Conservation (phyloP, 768 basidiomycete species). For the Phylloporus sp. region DNA sequence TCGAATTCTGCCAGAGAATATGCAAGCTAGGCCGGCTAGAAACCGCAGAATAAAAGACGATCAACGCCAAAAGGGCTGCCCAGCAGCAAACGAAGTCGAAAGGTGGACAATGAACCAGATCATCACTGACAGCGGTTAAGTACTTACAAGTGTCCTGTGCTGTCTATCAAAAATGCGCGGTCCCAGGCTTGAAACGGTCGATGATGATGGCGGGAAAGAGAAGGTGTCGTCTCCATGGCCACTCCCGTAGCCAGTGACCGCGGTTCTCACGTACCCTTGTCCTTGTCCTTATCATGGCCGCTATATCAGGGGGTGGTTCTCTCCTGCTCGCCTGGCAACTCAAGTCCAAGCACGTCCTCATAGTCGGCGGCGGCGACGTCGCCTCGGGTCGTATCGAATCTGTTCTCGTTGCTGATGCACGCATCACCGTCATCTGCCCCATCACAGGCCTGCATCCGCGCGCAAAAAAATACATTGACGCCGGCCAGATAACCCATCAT, state of each 20-base stretch:
- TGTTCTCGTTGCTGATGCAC: slow-evolving; percentile 75
- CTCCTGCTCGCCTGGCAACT: slow-evolving; percentile 94
- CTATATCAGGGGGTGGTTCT: slow-evolving; percentile 53
- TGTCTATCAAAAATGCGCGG: not conserved
- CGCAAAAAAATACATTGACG: slow-evolving; percentile 50
- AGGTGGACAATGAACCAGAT: slow-evolving; percentile 1
- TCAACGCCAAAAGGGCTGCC: slow-evolving; percentile 62
- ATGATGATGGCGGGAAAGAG: not conserved
- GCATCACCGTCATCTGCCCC: slow-evolving; percentile 76
- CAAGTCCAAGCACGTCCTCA: slow-evolving; percentile 73
- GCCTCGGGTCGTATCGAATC: slow-evolving; percentile 86
- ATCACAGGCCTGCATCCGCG: slow-evolving; percentile 57
- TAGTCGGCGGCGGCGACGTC: slow-evolving; percentile 92
- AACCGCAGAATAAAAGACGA: slow-evolving; percentile 54
- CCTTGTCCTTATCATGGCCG: slow-evolving; percentile 5
- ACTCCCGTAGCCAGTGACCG: slow-evolving; percentile 5
- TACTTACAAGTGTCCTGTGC: not conserved
- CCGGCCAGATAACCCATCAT: slow-evolving; percentile 56
- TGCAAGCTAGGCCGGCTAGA: slow-evolving; percentile 40
- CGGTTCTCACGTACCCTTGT: not conserved
- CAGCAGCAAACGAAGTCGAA: slow-evolving; percentile 31
- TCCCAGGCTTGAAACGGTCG: not conserved
- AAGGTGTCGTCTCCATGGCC: slow-evolving; percentile 19
- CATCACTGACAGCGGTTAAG: slow-evolving; percentile 9
- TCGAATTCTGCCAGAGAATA: slow-evolving; percentile 52